A percentile compares a stretch with the other conserved stretches of the same genome.
These are phyloP conservation scores for Rubia tinctorum DNA, from an alignment of 305 asterid species.

Conservation along the genomic window DNA sequence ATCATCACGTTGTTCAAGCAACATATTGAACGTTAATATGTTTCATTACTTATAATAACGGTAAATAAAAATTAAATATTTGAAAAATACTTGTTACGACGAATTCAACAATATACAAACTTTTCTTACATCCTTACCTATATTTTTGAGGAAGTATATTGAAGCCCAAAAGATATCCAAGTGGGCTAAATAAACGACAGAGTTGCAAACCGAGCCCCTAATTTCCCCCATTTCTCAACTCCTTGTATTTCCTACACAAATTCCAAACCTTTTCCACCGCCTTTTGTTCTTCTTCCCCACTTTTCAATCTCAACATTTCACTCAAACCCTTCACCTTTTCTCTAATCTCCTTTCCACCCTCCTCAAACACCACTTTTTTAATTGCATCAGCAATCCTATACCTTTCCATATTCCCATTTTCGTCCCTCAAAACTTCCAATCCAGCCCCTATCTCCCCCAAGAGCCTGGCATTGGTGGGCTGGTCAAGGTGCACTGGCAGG, in stretches of 20 bases:
- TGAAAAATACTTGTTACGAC: too few relatives aligned
- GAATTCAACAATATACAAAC: too few relatives aligned
- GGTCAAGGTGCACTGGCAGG: slow-evolving; percentile 19
- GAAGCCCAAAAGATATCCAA: too few relatives aligned
- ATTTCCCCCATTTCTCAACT: neutral
- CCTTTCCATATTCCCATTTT: slow-evolving; percentile 11
- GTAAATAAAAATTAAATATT: too few relatives aligned
- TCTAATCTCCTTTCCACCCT: slow-evolving; percentile 13
- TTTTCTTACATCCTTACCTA: too few relatives aligned
- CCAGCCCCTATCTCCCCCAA: slow-evolving; percentile 22
- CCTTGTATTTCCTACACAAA: slow-evolving; percentile 8
- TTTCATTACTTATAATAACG: too few relatives aligned
- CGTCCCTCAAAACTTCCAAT: slow-evolving; percentile 21
- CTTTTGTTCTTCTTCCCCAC: neutral
- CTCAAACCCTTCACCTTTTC: slow-evolving; percentile 7
- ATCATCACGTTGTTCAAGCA: too few relatives aligned
- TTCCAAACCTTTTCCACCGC: slow-evolving; percentile 11
- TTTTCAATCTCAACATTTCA: neutral
- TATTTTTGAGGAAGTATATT: too few relatives aligned
- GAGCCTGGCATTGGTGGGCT: slow-evolving; percentile 24
- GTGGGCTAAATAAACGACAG: too few relatives aligned
- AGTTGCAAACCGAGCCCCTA: too few relatives aligned
- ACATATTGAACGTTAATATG: too few relatives aligned
- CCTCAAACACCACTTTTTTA: slow-evolving; percentile 14
- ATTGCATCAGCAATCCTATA: slow-evolving; percentile 12